Percentiles rank a stretch among this genome's conserved stretches.
Conservation (phyloP, 371 early-diverging fungal species). For the Mortierella polycephala region DNA sequence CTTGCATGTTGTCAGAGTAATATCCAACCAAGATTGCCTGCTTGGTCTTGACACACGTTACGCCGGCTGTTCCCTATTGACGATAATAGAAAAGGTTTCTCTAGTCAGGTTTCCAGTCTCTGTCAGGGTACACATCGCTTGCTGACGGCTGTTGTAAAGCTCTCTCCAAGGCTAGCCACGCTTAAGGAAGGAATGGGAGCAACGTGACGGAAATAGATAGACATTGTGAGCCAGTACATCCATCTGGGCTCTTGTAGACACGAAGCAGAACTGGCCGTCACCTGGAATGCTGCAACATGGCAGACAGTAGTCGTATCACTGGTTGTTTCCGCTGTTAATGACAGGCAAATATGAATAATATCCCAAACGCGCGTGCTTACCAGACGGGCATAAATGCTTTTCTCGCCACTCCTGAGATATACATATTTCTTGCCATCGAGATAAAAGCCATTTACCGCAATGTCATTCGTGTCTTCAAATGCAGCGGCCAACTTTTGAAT, state of each 20-base stretch:
- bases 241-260: too few relatives aligned
- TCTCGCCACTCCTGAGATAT: slow-evolving; percentile 69
- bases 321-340: not conserved
- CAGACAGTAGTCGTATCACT: too few relatives aligned
- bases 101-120: not conserved
- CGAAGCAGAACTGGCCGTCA: too few relatives aligned
- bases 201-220: not conserved
- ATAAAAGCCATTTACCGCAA: slow-evolving; percentile 76
- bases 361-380: slow-evolving; percentile 56
- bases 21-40: slow-evolving; percentile 82
- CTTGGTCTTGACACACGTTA: slow-evolving; percentile 82
- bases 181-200: not conserved
- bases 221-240: too few relatives aligned
- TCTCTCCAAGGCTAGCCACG: not conserved
- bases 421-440: slow-evolving; percentile 80
- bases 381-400: slow-evolving; percentile 83
- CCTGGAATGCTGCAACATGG: too few relatives aligned
- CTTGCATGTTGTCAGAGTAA: slow-evolving; percentile 74
- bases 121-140: not conserved
- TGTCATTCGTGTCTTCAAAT: slow-evolving; percentile 67
- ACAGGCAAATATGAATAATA: not conserved
- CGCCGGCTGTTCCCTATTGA: slow-evolving; percentile 74
- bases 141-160: not conserved
- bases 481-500: slow-evolving; percentile 66
- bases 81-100: not conserved